Evolutionary conservation across 2,329 filamentous ascomycete genomes (phyloP), one percentile per base, ranked within the genome.

Genomic region (Fusarium nanum): DNA sequence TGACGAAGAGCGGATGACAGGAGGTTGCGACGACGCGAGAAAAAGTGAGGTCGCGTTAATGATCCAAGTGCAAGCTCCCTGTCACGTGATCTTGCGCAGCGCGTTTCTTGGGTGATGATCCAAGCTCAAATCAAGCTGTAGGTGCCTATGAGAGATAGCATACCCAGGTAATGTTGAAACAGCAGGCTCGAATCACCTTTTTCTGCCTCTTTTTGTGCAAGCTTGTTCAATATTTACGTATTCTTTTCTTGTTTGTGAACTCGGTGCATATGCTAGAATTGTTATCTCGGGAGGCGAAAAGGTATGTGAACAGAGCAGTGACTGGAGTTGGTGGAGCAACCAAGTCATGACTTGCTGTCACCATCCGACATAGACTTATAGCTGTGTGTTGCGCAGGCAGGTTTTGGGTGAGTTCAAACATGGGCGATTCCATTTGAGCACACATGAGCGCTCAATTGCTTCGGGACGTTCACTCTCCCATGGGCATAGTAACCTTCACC

Each of bases 21-120:
- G 65, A 71, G 67, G 54, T 74, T 64, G 70, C 64, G 67, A 71
- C 72, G 76, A 80, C 81, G 79, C 80, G 80, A 79, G 79, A 79
- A 80, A 79, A 81, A 78, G 76, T 73, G 75, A 73, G 65, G 79
- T 80, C 81, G 81, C 80, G 81, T 83, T 79, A 81, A 83, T 82
- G 78, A 76, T 68, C 61, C 61, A 68, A 71, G 69, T 46, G 62
- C 69, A 44, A 68, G 70, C 57, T 74, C 68, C 53, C 9, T 54
- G 30, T 79, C 80, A 81, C 80, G 80, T 81, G 80, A 81, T 48
- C 7, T 7, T 40, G 32, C 20, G 64, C 71, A 68, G 70, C 77
- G 76, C 75, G 75, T 75, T 66, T 42, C 53, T 60, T 60, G 30
- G 25, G 34, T 30, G 46, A 65, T 48, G 64, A 75, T 75, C 72